phyloP scores from a whole-genome alignment of 1,284 basidiomycete species.

The Tremellales sp. region DNA sequence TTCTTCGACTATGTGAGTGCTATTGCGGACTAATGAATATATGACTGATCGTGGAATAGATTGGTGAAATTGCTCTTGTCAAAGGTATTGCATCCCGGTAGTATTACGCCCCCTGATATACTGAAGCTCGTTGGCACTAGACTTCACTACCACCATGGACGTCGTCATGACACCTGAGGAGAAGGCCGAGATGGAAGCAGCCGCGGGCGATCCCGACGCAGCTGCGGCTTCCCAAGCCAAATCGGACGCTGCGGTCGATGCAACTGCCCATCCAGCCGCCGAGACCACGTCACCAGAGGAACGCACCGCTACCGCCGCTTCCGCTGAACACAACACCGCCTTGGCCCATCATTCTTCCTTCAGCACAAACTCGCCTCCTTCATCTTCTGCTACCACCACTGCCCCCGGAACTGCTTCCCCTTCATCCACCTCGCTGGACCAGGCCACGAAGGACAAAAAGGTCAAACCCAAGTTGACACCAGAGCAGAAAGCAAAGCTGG shows the following conservation, averaged over 20 bases:
- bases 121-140: conserved; percentile 11
- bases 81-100: conserved; percentile 55
- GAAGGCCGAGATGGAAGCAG: conserved; percentile 74
- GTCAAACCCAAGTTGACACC: conserved; percentile 63
- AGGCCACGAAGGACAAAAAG: conserved; percentile 51
- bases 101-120: not conserved
- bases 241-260: conserved; percentile 29
- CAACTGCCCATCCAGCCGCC: conserved; percentile 18
- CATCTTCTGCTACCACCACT: conserved; percentile 23
- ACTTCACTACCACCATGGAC: conserved; percentile 49
- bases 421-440: conserved; percentile 12
- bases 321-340: conserved; percentile 18
- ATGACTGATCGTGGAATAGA: conserved; percentile 52
- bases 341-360: conserved; percentile 36
- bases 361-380: conserved; percentile 28
- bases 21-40: conserved; percentile 2
- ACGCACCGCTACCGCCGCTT: conserved; percentile 9
- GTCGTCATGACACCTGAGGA: conserved; percentile 74
- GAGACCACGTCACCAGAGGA: conserved; percentile 13
- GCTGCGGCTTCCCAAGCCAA: conserved; percentile 27
- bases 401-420: conserved; percentile 28
- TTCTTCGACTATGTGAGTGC: conserved; percentile 73
- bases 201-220: conserved; percentile 25
- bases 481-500: conserved; percentile 78
- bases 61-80: conserved; percentile 88